Base-by-base conservation (phyloP, 228 moss, liverwort and hornwort species). In the Sphagnum fallax region DNA sequence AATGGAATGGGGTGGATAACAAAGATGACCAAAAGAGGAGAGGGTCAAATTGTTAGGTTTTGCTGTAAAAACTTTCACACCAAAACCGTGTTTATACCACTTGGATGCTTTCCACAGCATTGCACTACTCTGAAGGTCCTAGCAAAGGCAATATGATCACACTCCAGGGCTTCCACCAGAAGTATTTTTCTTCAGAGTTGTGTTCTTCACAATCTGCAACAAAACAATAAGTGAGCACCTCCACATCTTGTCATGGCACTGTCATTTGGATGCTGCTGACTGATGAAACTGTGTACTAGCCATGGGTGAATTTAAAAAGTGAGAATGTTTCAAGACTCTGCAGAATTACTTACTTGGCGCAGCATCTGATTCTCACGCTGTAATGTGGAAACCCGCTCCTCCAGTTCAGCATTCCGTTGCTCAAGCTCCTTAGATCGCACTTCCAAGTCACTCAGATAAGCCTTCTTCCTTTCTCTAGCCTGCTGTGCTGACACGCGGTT, bases 401-500 rank as follows among this genome's bases (percentile, higher is more conserved):
- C 98, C 65, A 94, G 72, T 67, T 98, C 94, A 72, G 92, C 98
- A 70, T 90, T 92, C 7, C 87, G 85, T 55, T 87, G 94, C 65
- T 90, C 85, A 52, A 94, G 75, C 61, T 98, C 98, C 76, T 94
- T 98, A 2, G 92, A 89, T 69, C 87, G 82, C 4, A 84, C 74
- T 79, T 98, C 98, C 74, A 98, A 80, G 53, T 98, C 98, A 67
- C 88, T 86, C 47, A 98, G 80, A 47, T 98, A 98, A 0, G 92
- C 94, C 75, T 98, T 98, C 74, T 98, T 98, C 18, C 98, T 84
- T 71, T 98, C 98, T 73, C 98, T 84, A 52, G 98, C 98, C 76
- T 98, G 98, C 84, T 98, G 98, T 14, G 98, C 98, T 16, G 98
- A 98, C 5, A 98, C 98, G 60, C 98, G 85, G 71, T 98, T 98